Conservation (phyloP, 768 basidiomycete genomes). For the Gautieria morchelliformis region DNA sequence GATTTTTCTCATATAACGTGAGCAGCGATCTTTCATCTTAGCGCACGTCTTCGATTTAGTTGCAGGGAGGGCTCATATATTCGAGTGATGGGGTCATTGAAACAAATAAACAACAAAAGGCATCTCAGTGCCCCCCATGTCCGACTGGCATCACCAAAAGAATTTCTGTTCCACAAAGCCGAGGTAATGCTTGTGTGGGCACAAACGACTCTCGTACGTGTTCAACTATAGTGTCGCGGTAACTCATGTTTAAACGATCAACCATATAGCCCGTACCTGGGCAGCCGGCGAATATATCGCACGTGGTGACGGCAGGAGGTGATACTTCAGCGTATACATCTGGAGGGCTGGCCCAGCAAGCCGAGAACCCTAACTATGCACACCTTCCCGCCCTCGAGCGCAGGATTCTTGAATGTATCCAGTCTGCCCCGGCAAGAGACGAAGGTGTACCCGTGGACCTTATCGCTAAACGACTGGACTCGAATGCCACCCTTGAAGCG, state of each 20-base stretch:
- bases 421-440: constrained; percentile 30
- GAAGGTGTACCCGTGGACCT: constrained; percentile 70
- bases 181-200: constrained; percentile 6
- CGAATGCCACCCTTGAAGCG: constrained; percentile 47
- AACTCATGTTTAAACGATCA: not conserved
- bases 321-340: constrained; percentile 33
- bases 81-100: constrained; percentile 72
- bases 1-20: constrained; percentile 3
- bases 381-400: constrained; percentile 52
- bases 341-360: constrained; percentile 14
- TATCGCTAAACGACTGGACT: constrained; percentile 33
- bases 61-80: constrained; percentile 68
- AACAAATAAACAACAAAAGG: constrained; percentile 70
- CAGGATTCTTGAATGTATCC: constrained; percentile 58
- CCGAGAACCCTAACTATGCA: constrained; percentile 35
- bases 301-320: not conserved
- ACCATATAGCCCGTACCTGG: not conserved
- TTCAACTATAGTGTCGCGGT: not conserved
- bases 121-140: constrained; percentile 76
- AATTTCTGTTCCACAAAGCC: constrained; percentile 6
- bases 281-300: not conserved
- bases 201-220: constrained; percentile 1
- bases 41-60: not conserved
- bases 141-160: constrained; percentile 29
- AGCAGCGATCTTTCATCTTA: constrained; percentile 22